Conservation (phyloP, 768 basidiomycete genomes). For the Boletus rubropictus region DNA sequence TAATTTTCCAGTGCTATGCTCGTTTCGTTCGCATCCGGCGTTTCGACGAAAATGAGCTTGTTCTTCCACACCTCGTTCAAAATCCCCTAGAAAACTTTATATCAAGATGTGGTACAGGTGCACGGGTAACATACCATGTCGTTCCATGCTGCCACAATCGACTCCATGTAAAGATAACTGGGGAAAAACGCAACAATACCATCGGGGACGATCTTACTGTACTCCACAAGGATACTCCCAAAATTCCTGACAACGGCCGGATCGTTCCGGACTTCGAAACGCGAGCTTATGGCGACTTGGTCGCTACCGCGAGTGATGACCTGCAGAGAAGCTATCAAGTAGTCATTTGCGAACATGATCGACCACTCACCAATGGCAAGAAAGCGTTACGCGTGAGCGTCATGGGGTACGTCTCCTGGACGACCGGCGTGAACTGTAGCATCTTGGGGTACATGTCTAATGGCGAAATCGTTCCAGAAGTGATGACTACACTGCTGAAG, state of each 20-base stretch:
- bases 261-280: conserved; percentile 98
- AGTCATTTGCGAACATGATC: background rate
- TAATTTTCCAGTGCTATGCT: conserved; percentile 98
- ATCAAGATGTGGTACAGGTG: background rate
- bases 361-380: conserved; percentile 73
- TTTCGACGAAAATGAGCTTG: conserved; percentile 98
- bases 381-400: conserved; percentile 95
- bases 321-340: conserved; percentile 34
- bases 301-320: conserved; percentile 98
- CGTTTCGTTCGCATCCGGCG: conserved; percentile 97
- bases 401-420: conserved; percentile 97
- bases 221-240: conserved; percentile 95
- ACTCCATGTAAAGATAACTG: conserved; percentile 99
- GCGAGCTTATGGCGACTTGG: conserved; percentile 96
- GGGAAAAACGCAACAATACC: conserved; percentile 99
- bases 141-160: conserved; percentile 99
- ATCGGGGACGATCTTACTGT: conserved; percentile 96
- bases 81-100: conserved; percentile 63
- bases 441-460: conserved; percentile 99
- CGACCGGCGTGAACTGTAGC: conserved; percentile 94
- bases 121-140: conserved; percentile 75
- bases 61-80: conserved; percentile 99
- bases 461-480: conserved; percentile 96
- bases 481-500: conserved; percentile 97
- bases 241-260: conserved; percentile 99